Conservation (phyloP, 176 grass and related monocot species). For the Dactylis glomerata region DNA sequence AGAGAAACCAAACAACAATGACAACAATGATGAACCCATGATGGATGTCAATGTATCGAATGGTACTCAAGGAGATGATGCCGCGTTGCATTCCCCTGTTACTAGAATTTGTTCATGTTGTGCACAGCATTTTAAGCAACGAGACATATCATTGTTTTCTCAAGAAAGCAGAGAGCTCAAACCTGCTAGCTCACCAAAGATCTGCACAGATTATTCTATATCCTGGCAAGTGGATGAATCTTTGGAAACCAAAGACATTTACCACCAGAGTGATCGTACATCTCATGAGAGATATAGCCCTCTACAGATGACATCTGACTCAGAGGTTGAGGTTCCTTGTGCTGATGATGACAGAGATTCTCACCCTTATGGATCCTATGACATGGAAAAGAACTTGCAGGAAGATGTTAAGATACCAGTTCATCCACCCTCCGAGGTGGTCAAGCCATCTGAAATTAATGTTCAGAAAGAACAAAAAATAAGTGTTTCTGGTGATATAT, state of each 20-base stretch:
- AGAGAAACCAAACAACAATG: constrained; percentile 3
- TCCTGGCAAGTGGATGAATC: constrained; percentile 26
- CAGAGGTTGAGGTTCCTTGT: constrained; percentile 44
- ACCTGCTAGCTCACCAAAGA: constrained; percentile 32
- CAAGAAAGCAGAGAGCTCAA: constrained; percentile 27
- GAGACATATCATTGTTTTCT: neutral
- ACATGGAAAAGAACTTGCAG: constrained; percentile 24
- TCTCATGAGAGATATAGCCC: constrained; percentile 46
- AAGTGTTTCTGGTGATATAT: constrained; percentile 10
- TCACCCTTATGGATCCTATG: constrained; percentile 8
- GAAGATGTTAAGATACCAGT: constrained; percentile 24
- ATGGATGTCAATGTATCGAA: neutral
- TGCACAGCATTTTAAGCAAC: constrained; percentile 32
- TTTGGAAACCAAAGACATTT: constrained; percentile 39
- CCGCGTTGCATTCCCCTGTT: neutral
- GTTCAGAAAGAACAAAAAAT: constrained; percentile 30
- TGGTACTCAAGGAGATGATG: neutral
- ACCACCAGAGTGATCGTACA: constrained; percentile 38
- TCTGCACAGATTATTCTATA: constrained; percentile 39
- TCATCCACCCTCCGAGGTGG: constrained; percentile 5
- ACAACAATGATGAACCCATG: neutral
- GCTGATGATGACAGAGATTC: constrained; percentile 42
- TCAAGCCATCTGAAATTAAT: constrained; percentile 41
- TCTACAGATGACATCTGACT: constrained; percentile 67
- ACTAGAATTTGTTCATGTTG: constrained; percentile 54